A percentile compares a stretch with the other conserved stretches of the same genome.
phyloP scores from a whole-genome alignment of 163 green algal species.

The Prototheca wickerhamii region DNA sequence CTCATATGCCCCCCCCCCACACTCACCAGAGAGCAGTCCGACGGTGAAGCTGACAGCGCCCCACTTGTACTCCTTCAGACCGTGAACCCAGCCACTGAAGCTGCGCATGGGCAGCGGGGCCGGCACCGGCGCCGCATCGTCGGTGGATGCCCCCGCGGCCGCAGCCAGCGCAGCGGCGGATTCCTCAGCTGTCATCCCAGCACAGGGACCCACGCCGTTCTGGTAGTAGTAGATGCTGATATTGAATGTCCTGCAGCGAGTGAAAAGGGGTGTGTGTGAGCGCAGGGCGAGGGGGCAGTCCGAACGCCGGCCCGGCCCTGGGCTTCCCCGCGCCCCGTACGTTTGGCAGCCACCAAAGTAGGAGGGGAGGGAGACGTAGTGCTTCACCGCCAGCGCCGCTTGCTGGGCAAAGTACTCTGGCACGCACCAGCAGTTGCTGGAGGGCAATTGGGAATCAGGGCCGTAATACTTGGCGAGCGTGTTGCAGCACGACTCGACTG shows the following conservation, averaged over 20 bases:
- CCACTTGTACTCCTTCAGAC: neutral
- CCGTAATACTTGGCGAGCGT: conserved; percentile 13
- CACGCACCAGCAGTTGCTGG: conserved; percentile 25
- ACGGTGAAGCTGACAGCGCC: neutral
- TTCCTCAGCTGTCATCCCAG: neutral
- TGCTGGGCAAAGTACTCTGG: conserved; percentile 9
- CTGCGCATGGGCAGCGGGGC: conserved; percentile 8
- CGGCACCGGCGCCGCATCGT: neutral
- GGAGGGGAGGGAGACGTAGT: neutral
- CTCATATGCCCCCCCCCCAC: neutral
- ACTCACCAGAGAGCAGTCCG: conserved; percentile 3
- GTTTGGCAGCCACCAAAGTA: conserved; percentile 9
- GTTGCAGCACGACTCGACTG: conserved; percentile 12
- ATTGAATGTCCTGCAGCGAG: conserved; percentile 6
- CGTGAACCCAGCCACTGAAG: conserved; percentile 9
- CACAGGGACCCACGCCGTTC: conserved; percentile 12
- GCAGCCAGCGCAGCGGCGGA: neutral
- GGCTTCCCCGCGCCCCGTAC: no score
- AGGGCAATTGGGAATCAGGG: conserved; percentile 14
- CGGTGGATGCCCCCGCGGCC: neutral
- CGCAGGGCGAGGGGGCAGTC: neutral
- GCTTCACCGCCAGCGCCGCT: neutral
- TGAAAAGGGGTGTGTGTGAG: neutral
- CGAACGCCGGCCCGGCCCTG: neutral
- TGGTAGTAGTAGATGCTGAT: conserved; percentile 10